A percentile compares a stretch with the other conserved stretches of the same genome.
phyloP scores from a whole-genome alignment of 495 filamentous ascomycete genomes.

The Usnea hakonensis region DNA sequence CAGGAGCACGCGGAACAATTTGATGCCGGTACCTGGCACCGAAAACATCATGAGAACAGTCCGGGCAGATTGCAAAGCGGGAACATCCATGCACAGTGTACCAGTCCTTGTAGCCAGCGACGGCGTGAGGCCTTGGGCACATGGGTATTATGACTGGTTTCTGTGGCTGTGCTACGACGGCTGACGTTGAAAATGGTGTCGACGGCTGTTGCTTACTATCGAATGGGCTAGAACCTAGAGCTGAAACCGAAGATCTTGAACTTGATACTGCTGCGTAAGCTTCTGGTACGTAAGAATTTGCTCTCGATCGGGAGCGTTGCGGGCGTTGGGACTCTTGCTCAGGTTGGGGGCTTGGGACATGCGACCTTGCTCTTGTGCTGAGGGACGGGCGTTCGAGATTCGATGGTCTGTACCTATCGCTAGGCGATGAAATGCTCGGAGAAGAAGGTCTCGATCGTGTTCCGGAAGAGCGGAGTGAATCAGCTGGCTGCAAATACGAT shows the following conservation, averaged over 20 bases:
- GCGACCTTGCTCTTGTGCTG: neutral
- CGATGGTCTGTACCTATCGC: conserved; percentile 10
- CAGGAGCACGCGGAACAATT: conserved; percentile 41
- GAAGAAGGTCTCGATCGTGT: conserved; percentile 10
- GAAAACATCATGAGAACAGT: conserved; percentile 50
- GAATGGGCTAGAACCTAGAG: neutral
- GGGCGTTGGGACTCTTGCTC: neutral
- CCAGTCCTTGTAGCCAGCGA: conserved; percentile 54
- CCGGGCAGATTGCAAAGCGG: conserved; percentile 56
- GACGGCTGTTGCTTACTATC: conserved; percentile 2
- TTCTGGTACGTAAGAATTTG: conserved; percentile 5
- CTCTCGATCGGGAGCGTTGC: neutral
- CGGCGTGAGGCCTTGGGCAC: conserved; percentile 46
- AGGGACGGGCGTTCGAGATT: neutral
- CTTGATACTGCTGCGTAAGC: neutral
- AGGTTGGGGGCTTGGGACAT: neutral
- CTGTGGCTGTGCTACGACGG: conserved; percentile 2
- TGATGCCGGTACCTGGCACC: conserved; percentile 45
- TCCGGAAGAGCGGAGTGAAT: neutral
- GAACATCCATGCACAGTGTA: conserved; percentile 51
- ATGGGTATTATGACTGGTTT: conserved; percentile 33
- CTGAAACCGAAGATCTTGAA: conserved; percentile 5
- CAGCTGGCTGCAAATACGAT: conserved; percentile 4
- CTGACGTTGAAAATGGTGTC: conserved; percentile 7
- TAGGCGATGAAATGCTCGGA: conserved; percentile 10